These are phyloP conservation scores for Lactarius quietus DNA, from an alignment of 768 basidiomycete genomes.

Conservation along the genomic window DNA sequence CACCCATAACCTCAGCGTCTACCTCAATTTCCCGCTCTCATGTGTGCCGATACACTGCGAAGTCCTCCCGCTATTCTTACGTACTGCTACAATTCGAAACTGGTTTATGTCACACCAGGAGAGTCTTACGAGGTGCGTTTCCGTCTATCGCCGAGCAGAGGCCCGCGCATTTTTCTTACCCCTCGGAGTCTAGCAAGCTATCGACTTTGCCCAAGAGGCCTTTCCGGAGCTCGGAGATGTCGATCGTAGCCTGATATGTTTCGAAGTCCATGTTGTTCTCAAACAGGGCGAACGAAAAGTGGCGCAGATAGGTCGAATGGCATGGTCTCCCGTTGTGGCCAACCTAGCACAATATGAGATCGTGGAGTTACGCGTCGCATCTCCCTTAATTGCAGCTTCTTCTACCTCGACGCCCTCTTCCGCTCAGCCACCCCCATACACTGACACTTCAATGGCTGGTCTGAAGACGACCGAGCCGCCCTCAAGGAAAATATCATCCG, in stretches of 20 bases:
- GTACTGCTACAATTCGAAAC: slow-evolving; percentile 27
- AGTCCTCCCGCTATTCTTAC: slow-evolving; percentile 28
- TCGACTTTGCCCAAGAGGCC: slow-evolving; percentile 24
- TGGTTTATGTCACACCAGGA: slow-evolving; percentile 33
- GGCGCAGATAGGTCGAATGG: slow-evolving; percentile 29
- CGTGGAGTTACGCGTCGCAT: slow-evolving; percentile 28
- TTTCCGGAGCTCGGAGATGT: slow-evolving; percentile 28
- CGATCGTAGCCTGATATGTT: slow-evolving; percentile 25
- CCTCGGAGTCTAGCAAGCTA: slow-evolving; percentile 25
- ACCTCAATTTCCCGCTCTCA: too few relatives aligned
- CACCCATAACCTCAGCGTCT: too few relatives aligned
- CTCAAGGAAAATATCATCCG: neutral
- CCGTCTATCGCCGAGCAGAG: too few relatives aligned
- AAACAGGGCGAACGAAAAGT: slow-evolving; percentile 17
- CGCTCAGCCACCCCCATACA: too few relatives aligned
- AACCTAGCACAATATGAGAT: slow-evolving; percentile 31
- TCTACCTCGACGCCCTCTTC: slow-evolving; percentile 21
- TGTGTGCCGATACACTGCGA: neutral
- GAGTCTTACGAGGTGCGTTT: slow-evolving; percentile 27
- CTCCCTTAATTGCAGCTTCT: neutral
- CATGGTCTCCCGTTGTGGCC: slow-evolving; percentile 28
- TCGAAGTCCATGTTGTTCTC: slow-evolving; percentile 28
- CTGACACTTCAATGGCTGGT: neutral
- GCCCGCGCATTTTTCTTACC: neutral
- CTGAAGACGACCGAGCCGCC: neutral